Evolutionary conservation across 108 stramenopile species (phyloP), one percentile per base, ranked within the genome.

Genomic region (Cyclotella atomus): DNA sequence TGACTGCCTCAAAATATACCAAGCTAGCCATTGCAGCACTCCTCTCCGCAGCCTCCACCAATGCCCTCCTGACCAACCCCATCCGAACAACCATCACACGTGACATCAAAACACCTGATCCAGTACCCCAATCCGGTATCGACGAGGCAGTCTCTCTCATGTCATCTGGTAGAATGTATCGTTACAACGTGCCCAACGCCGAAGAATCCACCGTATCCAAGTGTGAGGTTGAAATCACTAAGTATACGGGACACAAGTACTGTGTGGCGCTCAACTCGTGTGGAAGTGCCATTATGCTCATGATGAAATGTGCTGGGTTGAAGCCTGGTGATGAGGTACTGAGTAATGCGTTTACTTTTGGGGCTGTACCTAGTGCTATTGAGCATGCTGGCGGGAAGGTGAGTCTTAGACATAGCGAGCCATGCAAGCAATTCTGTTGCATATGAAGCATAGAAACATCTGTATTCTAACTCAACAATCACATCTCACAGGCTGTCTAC

Each of bases 341-440:
- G 59, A 83, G 73, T 62, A 94, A 94, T 67, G 95, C 91, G n/a
- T 96, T 96, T 70, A 96, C 95, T 3, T 96, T 96, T 47, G 91
- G 91, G 33, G 91, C 91, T 30, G 92, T 93, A 9, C 92, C 92
- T 27, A 71, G 67, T 63, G 92, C 92, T 32, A 93, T 93, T 77
- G 92, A 93, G 71, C 92, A 93, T 69, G 88, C 89, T 33, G 82
- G 85, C 17, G 92, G 92, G 67, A 92, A 89, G 75, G 75, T 76
- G 46, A 65, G 73, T 45, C 23, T 16, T 68, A n/a, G n/a, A n/a
- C n/a, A n/a, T n/a, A n/a, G n/a, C n/a, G n/a, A n/a, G n/a, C n/a
- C n/a, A n/a, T n/a, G n/a, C n/a, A n/a, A n/a, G n/a, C n/a, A n/a
- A n/a, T n/a, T n/a, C n/a, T n/a, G n/a, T n/a, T n/a, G n/a, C n/a